Percentiles rank a stretch among this genome's conserved stretches.
Conservation (phyloP, 805 yeast genomes). For the Cyberlindnera meyerae region DNA sequence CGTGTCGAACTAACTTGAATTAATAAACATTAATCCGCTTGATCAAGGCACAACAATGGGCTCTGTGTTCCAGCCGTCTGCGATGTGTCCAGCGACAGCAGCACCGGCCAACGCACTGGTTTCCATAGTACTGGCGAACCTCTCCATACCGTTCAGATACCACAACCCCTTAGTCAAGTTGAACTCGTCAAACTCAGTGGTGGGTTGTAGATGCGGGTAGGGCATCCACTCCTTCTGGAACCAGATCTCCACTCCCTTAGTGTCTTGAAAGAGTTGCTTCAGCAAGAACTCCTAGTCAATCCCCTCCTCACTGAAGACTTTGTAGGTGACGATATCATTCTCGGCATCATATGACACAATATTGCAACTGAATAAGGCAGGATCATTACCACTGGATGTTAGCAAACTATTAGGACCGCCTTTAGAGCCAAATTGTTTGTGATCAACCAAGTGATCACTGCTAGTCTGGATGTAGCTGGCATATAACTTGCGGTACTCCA, state of each 20-base stretch:
- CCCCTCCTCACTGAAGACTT: constrained; percentile 33
- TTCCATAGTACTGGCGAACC: constrained; percentile 47
- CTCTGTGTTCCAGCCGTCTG: constrained; percentile 26
- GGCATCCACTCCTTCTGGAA: constrained; percentile 38
- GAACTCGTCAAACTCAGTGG: constrained; percentile 25
- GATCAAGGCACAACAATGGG: constrained; percentile 9
- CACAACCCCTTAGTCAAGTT: constrained; percentile 31
- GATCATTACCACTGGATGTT: constrained; percentile 17
- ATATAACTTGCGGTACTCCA: constrained; percentile 35
- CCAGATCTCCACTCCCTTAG: constrained; percentile 21
- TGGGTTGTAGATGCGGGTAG: constrained; percentile 38
- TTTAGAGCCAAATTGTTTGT: constrained; percentile 16
- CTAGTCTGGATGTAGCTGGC: constrained; percentile 33
- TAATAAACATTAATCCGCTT: too few relatives aligned
- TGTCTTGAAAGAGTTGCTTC: constrained; percentile 20
- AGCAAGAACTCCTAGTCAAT: constrained; percentile 19
- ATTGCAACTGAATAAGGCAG: constrained; percentile 34
- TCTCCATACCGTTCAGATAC: constrained; percentile 43
- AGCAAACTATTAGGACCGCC: constrained; percentile 26
- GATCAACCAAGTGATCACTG: constrained; percentile 18
- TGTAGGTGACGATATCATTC: constrained; percentile 34
- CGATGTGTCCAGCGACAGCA: constrained; percentile 41
- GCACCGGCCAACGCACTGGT: constrained; percentile 47
- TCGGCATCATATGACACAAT: constrained; percentile 26
- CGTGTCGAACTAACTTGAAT: too few relatives aligned